phyloP scores from a whole-genome alignment of 108 stramenopile genomes.

The Pinguiococcus pyrenoidosus region DNA sequence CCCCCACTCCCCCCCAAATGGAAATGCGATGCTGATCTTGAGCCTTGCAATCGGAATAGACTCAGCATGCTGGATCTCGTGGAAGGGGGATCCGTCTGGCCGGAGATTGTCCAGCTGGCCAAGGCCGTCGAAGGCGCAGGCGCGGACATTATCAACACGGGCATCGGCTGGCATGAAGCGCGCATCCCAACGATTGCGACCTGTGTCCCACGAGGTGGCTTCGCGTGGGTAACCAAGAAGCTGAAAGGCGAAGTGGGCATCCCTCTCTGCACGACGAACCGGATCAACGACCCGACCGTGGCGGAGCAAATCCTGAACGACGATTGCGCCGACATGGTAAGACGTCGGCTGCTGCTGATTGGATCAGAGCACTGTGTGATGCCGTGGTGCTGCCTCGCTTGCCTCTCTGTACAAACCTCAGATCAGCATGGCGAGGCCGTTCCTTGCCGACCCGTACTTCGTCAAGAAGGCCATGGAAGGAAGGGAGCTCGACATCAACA shows the following conservation, averaged over 20 bases:
- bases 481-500: constrained; percentile 69
- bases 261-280: constrained; percentile 86
- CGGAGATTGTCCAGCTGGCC: constrained; percentile 67
- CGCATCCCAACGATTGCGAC: constrained; percentile 95
- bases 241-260: constrained; percentile 54
- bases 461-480: constrained; percentile 65
- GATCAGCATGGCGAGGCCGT: constrained; percentile 89
- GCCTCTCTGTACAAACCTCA: too few species aligned
- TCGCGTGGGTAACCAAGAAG: constrained; percentile 71
- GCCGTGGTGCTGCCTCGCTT: too few species aligned
- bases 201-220: constrained; percentile 82
- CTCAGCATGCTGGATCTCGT: constrained; percentile 85
- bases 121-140: constrained; percentile 68
- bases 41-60: too few species aligned
- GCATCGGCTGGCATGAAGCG: constrained; percentile 99
- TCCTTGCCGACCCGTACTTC: constrained; percentile 88
- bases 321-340: neutral
- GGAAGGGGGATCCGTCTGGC: constrained; percentile 75
- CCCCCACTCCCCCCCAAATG: too few species aligned
- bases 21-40: too few species aligned
- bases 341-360: neutral
- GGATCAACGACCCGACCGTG: constrained; percentile 80
- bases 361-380: too few species aligned
- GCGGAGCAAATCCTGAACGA: too few species aligned
- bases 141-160: constrained; percentile 89